These are phyloP conservation scores for Lentinula boryana DNA, from an alignment of 768 basidiomycete genomes.

Conservation along the genomic window DNA sequence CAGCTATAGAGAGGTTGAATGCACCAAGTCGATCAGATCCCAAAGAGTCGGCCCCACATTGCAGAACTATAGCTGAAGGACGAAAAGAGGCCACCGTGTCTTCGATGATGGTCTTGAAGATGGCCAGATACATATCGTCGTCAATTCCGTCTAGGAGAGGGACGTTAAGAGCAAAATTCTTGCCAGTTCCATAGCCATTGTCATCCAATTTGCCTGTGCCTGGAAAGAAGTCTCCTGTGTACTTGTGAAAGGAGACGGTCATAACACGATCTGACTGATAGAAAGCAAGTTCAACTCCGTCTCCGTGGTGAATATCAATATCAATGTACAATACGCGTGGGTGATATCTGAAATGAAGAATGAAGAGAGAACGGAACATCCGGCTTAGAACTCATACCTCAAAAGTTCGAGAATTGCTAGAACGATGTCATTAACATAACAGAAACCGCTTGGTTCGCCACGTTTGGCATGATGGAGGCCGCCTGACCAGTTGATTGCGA, in stretches of 20 bases:
- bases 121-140: conserved; percentile 92
- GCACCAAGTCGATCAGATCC: conserved; percentile 94
- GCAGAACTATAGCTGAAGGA: conserved; percentile 87
- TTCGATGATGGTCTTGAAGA: conserved; percentile 96
- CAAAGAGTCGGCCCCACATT: conserved; percentile 95
- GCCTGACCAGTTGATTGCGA: conserved; percentile 98
- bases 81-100: conserved; percentile 87
- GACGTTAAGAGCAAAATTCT: conserved; percentile 93
- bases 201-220: conserved; percentile 96
- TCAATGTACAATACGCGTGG: conserved; percentile 96
- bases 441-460: conserved; percentile 97
- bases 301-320: conserved; percentile 98
- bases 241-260: conserved; percentile 99
- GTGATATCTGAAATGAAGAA: conserved; percentile 54
- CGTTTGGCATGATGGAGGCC: conserved; percentile 98
- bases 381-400: conserved; percentile 38
- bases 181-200: conserved; percentile 81
- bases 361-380: neutral
- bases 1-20: conserved; percentile 96
- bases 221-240: conserved; percentile 97
- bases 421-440: conserved; percentile 97
- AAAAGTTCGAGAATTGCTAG: conserved; percentile 90
- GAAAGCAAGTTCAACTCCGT: conserved; percentile 97
- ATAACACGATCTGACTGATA: conserved; percentile 98
- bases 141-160: conserved; percentile 95